A percentile compares a stretch with the other conserved stretches of the same genome.
These are phyloP conservation scores for Globisporangium mamillatum DNA, from an alignment of 352 stramenopile species.

Conservation along the genomic window DNA sequence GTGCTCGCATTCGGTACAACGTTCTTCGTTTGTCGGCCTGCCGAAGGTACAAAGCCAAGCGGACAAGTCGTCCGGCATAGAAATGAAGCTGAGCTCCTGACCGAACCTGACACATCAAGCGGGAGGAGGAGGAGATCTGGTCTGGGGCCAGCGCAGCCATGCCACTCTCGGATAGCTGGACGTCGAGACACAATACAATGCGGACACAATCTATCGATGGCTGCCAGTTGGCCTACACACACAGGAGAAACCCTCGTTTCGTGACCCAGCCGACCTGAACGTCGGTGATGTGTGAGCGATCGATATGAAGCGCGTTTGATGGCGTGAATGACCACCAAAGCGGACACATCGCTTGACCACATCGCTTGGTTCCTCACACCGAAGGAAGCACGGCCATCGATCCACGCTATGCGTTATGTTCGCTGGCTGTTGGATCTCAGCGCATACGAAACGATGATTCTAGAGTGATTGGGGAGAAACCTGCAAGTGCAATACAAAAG, in stretches of 20 bases:
- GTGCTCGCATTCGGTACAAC: background rate
- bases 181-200: background rate
- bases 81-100: no score
- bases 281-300: background rate
- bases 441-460: no score
- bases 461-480: no score
- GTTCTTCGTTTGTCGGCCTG: conserved; percentile 1
- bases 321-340: background rate
- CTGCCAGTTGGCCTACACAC: no score
- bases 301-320: background rate
- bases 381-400: background rate
- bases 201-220: background rate
- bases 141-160: background rate
- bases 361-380: background rate
- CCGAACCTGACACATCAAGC: background rate
- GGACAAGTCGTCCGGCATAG: background rate
- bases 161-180: conserved; percentile 2
- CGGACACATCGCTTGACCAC: background rate
- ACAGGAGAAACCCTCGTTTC: background rate
- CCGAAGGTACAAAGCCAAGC: background rate
- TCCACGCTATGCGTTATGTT: no score
- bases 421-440: no score
- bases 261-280: background rate
- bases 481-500: background rate
- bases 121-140: background rate